Percentiles rank a stretch among this genome's conserved stretches.
phyloP scores from a whole-genome alignment of 139 green algal species.

The Picochlorum sp. region DNA sequence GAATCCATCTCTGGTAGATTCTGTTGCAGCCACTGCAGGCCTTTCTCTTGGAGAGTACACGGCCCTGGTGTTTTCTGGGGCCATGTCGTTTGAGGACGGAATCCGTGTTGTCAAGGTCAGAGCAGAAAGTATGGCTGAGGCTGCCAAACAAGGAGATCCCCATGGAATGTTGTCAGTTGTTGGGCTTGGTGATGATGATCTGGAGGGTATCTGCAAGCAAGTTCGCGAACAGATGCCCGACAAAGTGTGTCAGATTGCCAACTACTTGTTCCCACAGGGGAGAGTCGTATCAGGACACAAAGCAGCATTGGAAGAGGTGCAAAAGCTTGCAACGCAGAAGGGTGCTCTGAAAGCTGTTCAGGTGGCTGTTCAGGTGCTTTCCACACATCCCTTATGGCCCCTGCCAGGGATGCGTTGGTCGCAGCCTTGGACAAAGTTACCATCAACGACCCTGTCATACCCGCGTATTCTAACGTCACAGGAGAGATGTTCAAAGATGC shows the following conservation, averaged over 20 bases:
- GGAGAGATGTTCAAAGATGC: conserved; percentile 50
- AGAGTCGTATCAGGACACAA: conserved; percentile 71
- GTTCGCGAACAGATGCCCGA: conserved; percentile 18
- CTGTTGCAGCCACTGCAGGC: conserved; percentile 48
- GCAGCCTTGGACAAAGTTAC: conserved; percentile 55
- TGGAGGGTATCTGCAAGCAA: conserved; percentile 42
- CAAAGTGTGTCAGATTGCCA: conserved; percentile 71
- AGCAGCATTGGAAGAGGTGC: conserved; percentile 50
- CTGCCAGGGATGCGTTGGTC: conserved; percentile 51
- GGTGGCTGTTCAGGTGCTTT: conserved; percentile 84
- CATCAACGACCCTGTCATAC: conserved; percentile 59
- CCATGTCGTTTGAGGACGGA: conserved; percentile 79
- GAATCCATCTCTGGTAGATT: conserved; percentile 34
- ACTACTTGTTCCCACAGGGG: conserved; percentile 87
- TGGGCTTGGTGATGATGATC: conserved; percentile 61
- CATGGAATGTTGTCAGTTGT: conserved; percentile 89
- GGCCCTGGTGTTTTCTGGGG: conserved; percentile 79
- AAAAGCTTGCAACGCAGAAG: conserved; percentile 37
- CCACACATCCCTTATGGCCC: conserved; percentile 81
- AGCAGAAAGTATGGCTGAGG: conserved; percentile 71
- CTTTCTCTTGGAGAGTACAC: conserved; percentile 87
- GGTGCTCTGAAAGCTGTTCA: conserved; percentile 72
- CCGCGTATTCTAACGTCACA: conserved; percentile 86
- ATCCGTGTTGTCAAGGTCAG: conserved; percentile 82
- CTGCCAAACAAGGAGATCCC: conserved; percentile 42